Conservation (phyloP, 306 rosid species). For the Quercus dentata region DNA sequence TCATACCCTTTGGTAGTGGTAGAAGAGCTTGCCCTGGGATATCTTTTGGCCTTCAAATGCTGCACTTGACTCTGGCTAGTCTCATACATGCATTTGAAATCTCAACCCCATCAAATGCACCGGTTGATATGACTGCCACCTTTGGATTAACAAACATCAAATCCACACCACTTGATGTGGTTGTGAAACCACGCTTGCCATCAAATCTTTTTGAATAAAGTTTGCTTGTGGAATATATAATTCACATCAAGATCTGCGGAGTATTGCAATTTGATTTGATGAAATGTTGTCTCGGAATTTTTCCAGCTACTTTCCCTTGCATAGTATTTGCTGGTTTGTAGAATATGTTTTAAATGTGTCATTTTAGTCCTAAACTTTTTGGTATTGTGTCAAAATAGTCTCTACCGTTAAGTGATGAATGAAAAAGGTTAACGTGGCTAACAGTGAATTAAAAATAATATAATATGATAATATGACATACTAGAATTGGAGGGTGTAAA, state of each 20-base stretch:
- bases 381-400: too few species aligned
- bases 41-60: constrained; percentile 35
- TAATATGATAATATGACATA: too few species aligned
- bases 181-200: constrained; percentile 42
- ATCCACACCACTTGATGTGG: constrained; percentile 45
- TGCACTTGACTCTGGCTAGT: constrained; percentile 32
- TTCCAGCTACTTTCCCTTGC: neutral
- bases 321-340: neutral
- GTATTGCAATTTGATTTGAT: too few species aligned
- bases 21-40: constrained; percentile 56
- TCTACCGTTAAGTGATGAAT: too few species aligned
- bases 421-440: too few species aligned
- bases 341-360: too few species aligned
- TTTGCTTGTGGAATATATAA: too few species aligned
- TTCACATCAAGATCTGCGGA: too few species aligned
- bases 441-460: too few species aligned
- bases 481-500: too few species aligned
- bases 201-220: constrained; percentile 14
- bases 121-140: constrained; percentile 45
- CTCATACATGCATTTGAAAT: constrained; percentile 48
- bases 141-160: constrained; percentile 34
- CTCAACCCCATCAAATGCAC: constrained; percentile 3
- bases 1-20: constrained; percentile 59
- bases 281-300: neutral
- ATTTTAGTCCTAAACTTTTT: too few species aligned